Evolutionary conservation across 1,284 basidiomycete species (phyloP).

Genomic region (Apiotrichum sp.): DNA sequence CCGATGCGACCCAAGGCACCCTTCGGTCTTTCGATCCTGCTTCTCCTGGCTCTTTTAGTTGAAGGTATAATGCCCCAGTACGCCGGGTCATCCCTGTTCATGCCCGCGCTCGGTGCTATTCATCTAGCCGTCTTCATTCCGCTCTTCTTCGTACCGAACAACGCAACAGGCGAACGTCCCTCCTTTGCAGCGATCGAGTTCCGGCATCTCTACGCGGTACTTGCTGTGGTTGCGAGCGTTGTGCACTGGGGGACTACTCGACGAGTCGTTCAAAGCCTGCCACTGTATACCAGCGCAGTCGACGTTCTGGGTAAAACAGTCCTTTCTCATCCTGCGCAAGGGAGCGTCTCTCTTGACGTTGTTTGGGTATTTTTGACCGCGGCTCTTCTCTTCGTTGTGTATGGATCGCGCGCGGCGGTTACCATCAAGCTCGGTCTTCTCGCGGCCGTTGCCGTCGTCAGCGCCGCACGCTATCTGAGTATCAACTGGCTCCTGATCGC

Average conservation of each 20-base stretch:
- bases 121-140: slow-evolving; percentile 58
- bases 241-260: slow-evolving; percentile 49
- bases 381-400: slow-evolving; percentile 28
- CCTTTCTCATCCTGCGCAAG: slow-evolving; percentile 58
- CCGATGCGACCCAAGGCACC: slow-evolving; percentile 12
- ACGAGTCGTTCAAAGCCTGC: slow-evolving; percentile 15
- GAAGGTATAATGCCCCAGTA: slow-evolving; percentile 54
- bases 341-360: slow-evolving; percentile 61
- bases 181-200: slow-evolving; percentile 14
- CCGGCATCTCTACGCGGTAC: slow-evolving; percentile 47
- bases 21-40: slow-evolving; percentile 49
- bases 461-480: slow-evolving; percentile 17
- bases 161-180: not conserved
- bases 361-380: slow-evolving; percentile 50
- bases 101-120: slow-evolving; percentile 59
- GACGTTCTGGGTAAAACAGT: slow-evolving; percentile 31
- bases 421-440: slow-evolving; percentile 18
- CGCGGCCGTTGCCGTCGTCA: slow-evolving; percentile 2
- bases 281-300: slow-evolving; percentile 6
- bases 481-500: slow-evolving; percentile 36
- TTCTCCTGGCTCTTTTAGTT: slow-evolving; percentile 52
- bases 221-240: slow-evolving; percentile 37
- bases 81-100: slow-evolving; percentile 51
- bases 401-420: slow-evolving; percentile 24
- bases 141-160: slow-evolving; percentile 38